Evolutionary conservation across 331 rosid species (phyloP), one percentile per base, ranked within the genome.

Genomic region (Prunus yedoensis): DNA sequence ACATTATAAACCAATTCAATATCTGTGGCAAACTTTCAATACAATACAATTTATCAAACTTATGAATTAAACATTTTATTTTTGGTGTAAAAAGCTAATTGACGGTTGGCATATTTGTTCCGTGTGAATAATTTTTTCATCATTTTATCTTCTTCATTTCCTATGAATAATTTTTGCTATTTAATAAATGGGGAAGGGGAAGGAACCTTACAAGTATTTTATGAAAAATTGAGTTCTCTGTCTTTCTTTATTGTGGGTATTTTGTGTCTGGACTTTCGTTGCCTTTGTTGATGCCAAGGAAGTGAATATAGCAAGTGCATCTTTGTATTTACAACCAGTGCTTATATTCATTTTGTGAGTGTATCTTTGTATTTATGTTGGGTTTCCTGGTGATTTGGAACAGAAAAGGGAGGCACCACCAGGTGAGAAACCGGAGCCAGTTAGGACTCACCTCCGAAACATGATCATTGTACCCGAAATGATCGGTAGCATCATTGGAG

Each of bases 401-500:
- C 43, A 91, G 94, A 90, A 92, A 90, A 85, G 94, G 77, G 97
- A 90, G 59, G 97, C 97, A 0, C 96, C 97, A 12, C 59, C 92
- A 0, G 97, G 97, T 84, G 96, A 92, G 87, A 92, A 90, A 81
- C 97, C 96, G 15, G 92, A 88, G 35, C 94, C 96, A 0, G 97
- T 92, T 10, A 82, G 96, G 38, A 92, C 97, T 10, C 97, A 92
- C 86, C 92, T 92, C 8, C 83, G 97, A 0, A 92, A 92, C 43
- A 92, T 92, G 97, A 92, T 92, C 30, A 92, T 92, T 51, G 93
- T 92, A 0, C 96, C 97, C 0, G 97, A 92, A 85, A 92, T 92
- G 96, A 92, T 89, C 8, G 97, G 96, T 5, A 92, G 97, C 77
- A 83, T 92, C 35, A 85, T 92, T 68, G 97, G 97, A 11, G n/a